A percentile compares a stretch with the other conserved stretches of the same genome.
Evolutionary conservation across 805 yeast species (phyloP).

Genomic region (Debaryomyces castellii): DNA sequence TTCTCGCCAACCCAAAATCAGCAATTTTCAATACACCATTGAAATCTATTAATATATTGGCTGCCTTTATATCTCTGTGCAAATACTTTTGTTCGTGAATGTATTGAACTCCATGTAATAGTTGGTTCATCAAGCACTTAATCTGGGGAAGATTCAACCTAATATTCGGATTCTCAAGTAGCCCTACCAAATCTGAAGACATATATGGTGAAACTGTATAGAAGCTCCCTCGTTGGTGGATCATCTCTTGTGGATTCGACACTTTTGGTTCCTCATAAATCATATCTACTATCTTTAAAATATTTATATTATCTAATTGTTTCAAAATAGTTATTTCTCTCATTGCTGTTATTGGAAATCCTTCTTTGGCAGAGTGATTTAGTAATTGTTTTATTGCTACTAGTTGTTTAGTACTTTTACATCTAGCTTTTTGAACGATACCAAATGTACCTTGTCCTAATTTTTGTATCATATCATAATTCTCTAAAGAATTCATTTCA

Average conservation of each 20-base stretch:
- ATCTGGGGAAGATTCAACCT: slow-evolving; percentile 62
- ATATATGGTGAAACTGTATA: slow-evolving; percentile 92
- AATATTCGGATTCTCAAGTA: slow-evolving; percentile 76
- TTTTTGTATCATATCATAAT: slow-evolving; percentile 35
- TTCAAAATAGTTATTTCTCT: slow-evolving; percentile 87
- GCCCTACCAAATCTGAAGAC: slow-evolving; percentile 88
- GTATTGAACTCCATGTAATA: slow-evolving; percentile 77
- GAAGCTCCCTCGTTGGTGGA: slow-evolving; percentile 48
- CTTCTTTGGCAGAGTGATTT: slow-evolving; percentile 74
- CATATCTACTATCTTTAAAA: slow-evolving; percentile 78
- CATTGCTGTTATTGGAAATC: slow-evolving; percentile 92
- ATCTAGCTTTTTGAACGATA: slow-evolving; percentile 78
- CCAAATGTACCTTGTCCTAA: slow-evolving; percentile 53
- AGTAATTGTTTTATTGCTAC: slow-evolving; percentile 89
- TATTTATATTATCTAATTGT: slow-evolving; percentile 63
- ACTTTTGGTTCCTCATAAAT: slow-evolving; percentile 45
- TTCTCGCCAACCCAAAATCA: slow-evolving; percentile 91
- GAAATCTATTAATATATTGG: slow-evolving; percentile 82
- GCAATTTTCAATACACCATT: slow-evolving; percentile 84
- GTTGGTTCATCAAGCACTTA: slow-evolving; percentile 78
- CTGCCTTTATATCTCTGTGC: slow-evolving; percentile 94
- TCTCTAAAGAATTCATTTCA: slow-evolving; percentile 31
- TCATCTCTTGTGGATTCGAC: slow-evolving; percentile 29
- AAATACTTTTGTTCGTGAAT: slow-evolving; percentile 61
- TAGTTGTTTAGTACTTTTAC: slow-evolving; percentile 48